Conservation (phyloP, 1,284 basidiomycete genomes). For the Garcileccinum viscosum region DNA sequence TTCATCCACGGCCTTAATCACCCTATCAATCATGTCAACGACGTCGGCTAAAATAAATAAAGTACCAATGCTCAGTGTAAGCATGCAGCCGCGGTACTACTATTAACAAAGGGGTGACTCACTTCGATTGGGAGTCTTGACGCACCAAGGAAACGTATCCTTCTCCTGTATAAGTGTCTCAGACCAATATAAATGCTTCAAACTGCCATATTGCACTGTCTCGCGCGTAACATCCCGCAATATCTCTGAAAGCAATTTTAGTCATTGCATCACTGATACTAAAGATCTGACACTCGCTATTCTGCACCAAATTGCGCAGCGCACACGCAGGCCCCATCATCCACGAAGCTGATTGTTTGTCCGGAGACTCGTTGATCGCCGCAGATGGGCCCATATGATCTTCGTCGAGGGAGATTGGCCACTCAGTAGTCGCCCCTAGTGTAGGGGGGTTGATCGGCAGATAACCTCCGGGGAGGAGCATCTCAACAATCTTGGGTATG, state of each 20-base stretch:
- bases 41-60: conserved; percentile 22
- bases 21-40: conserved; percentile 27
- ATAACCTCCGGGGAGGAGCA: conserved; percentile 18
- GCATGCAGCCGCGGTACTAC: background rate
- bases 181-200: conserved; percentile 27
- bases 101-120: background rate
- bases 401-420: background rate
- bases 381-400: background rate
- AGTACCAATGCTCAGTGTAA: background rate
- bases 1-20: conserved; percentile 30
- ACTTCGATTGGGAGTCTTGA: conserved; percentile 32
- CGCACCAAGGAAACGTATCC: conserved; percentile 21
- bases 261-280: background rate
- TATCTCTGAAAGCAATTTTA: background rate
- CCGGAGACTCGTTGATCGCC: background rate
- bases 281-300: conserved; percentile 10
- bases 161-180: conserved; percentile 22
- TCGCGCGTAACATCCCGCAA: conserved; percentile 7
- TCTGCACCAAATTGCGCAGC: conserved; percentile 17
- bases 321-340: background rate
- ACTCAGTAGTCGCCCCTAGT: background rate
- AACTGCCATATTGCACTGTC: conserved; percentile 16
- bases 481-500: conserved; percentile 22
- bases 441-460: conserved; percentile 8
- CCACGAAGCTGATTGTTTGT: background rate